Conservation (phyloP, 164 flowering plant genomes). For the Sextonia rubra region DNA sequence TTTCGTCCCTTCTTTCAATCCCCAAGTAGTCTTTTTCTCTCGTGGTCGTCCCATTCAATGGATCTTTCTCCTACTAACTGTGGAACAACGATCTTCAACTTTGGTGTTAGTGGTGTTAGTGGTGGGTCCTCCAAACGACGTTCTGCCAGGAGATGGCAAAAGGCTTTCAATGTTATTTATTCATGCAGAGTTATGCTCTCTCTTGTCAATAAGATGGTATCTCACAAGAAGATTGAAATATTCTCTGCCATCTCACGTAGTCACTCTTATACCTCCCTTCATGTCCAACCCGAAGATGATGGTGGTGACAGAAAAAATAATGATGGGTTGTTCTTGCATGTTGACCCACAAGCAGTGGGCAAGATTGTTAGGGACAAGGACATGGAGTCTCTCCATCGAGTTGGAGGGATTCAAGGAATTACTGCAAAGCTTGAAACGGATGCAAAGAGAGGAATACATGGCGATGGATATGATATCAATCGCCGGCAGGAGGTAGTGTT, state of each 20-base stretch:
- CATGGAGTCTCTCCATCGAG: slow-evolving; percentile 9
- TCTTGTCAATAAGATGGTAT: slow-evolving; percentile 18
- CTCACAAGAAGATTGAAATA: neutral
- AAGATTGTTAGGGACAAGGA: slow-evolving; percentile 38
- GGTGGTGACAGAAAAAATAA: neutral
- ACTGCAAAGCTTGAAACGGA: slow-evolving; percentile 31
- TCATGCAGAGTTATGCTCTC: slow-evolving; percentile 21
- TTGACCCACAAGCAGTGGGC: slow-evolving; percentile 20
- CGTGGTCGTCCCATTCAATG: neutral
- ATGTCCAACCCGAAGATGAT: neutral
- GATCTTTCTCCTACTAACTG: neutral
- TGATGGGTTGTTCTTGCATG: neutral
- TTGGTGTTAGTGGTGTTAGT: neutral
- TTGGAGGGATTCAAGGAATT: slow-evolving; percentile 43
- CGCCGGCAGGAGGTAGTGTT: slow-evolving; percentile 20
- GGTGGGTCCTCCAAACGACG: neutral
- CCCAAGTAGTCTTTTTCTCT: neutral
- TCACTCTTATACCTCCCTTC: slow-evolving; percentile 7
- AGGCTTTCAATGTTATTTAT: neutral
- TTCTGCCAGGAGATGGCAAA: neutral
- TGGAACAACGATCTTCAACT: neutral
- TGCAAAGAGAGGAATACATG: slow-evolving; percentile 36
- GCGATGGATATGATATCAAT: slow-evolving; percentile 20
- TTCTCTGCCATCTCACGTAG: neutral
- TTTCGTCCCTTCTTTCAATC: neutral